Base-by-base conservation (phyloP, 176 grass and related monocot species). In the Saccharum officinarum region DNA sequence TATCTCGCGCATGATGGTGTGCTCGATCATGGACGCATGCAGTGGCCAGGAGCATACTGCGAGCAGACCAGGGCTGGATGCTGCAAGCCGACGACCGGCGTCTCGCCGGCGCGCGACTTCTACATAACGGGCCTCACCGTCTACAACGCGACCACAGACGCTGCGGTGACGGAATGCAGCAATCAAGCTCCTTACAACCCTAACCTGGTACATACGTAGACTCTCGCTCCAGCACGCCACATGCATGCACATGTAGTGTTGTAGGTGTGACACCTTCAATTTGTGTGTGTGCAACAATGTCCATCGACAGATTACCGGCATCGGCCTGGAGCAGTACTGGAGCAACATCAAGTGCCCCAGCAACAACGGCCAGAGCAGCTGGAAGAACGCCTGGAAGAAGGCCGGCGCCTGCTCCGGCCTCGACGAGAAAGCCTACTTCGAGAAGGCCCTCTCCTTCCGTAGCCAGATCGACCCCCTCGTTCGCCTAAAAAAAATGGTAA, bases 41-140 rank as follows among this genome's bases (percentile, higher is more conserved):
- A 89, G 88, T 89, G 87, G 87, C 81, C 87, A 1, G 87, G 87
- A 74, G 87, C 87, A 15, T 89, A 84, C 67, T 84, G 87, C 36
- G 67, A 25, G 42, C 87, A 89, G 87, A 84, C 25, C 60, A 73
- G 14, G 0, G 1, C 33, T 11, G 81, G 87, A 2, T 89, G 87
- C 75, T 89, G 87, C 81, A 38, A 80, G 81, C 81, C 87, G 44
- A 36, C 10, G 33, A 80, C 31, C 76, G 67, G 61, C 8, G 8
- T 23, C 23, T 16, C 16, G 31, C 87, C 87, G 57, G 87, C 87
- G 8, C 1, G 33, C 18, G 87, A 89, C 15, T 89, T 89, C 87
- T 80, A 73, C 69, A 61, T 89, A 1, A 55, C 75, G 12, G 70
- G 76, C 37, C 67, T 89, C 18, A 46, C 67, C 3, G 62, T 84